These are phyloP conservation scores for Cytospora piceicola DNA, from an alignment of 2,329 filamentous ascomycete species.

Conservation along the genomic window DNA sequence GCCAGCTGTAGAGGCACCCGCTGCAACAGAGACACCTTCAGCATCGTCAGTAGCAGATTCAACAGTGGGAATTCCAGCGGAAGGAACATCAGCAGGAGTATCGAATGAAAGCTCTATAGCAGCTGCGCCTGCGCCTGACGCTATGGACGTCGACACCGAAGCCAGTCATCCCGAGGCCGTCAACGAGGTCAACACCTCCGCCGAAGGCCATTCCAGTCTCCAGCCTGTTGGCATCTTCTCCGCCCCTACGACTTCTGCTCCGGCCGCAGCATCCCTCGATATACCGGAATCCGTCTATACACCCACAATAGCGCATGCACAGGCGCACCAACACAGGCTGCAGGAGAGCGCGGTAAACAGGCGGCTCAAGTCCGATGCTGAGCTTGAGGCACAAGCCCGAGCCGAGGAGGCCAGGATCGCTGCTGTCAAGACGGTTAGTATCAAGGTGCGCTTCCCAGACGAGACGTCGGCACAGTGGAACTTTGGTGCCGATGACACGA, in stretches of 20 bases:
- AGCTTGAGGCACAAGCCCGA: slow-evolving; percentile 71
- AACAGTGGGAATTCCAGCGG: slow-evolving; percentile 22
- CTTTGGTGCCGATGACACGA: slow-evolving; percentile 71
- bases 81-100: neutral
- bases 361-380: slow-evolving; percentile 79
- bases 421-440: slow-evolving; percentile 67
- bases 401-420: slow-evolving; percentile 68
- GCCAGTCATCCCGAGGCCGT: slow-evolving; percentile 23
- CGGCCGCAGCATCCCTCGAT: slow-evolving; percentile 70
- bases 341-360: slow-evolving; percentile 68
- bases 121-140: slow-evolving; percentile 29
- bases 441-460: slow-evolving; percentile 88
- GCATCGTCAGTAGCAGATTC: slow-evolving; percentile 15
- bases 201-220: slow-evolving; percentile 33
- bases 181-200: slow-evolving; percentile 36
- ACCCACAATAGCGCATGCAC: slow-evolving; percentile 75
- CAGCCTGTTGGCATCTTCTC: slow-evolving; percentile 73
- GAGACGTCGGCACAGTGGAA: slow-evolving; percentile 75
- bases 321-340: slow-evolving; percentile 72
- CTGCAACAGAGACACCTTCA: slow-evolving; percentile 23
- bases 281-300: slow-evolving; percentile 77
- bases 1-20: slow-evolving; percentile 25
- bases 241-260: slow-evolving; percentile 74
- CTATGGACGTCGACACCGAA: slow-evolving; percentile 38
- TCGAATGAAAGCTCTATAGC: neutral